Conservation (phyloP, 2,329 filamentous ascomycete species). For the Daldinia sp. region DNA sequence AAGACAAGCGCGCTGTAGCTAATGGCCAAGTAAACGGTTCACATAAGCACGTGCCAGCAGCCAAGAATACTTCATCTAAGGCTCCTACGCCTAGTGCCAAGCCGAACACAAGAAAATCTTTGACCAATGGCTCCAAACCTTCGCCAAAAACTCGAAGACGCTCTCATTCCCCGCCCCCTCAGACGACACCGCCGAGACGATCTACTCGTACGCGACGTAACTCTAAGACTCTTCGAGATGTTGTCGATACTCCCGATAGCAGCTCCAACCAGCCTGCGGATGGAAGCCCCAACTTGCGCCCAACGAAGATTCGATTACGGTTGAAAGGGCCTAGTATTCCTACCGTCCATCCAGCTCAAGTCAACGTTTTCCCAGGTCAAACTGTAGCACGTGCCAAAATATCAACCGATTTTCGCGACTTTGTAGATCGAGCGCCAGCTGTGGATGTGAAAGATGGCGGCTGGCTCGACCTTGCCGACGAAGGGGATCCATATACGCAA, state of each 20-base stretch:
- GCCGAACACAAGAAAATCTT: constrained; percentile 44
- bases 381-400: constrained; percentile 60
- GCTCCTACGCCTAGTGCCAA: constrained; percentile 43
- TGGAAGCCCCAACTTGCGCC: constrained; percentile 46
- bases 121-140: constrained; percentile 41
- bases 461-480: constrained; percentile 64
- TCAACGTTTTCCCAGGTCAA: constrained; percentile 58
- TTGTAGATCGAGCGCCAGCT: constrained; percentile 62
- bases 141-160: constrained; percentile 53
- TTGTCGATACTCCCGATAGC: constrained; percentile 46
- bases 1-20: constrained; percentile 48
- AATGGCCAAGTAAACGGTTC: constrained; percentile 50
- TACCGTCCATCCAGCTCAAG: constrained; percentile 69
- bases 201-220: constrained; percentile 60
- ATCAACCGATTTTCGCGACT: constrained; percentile 68
- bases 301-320: constrained; percentile 62
- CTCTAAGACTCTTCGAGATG: constrained; percentile 54
- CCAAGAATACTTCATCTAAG: constrained; percentile 49
- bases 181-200: constrained; percentile 53
- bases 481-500: constrained; percentile 68
- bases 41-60: constrained; percentile 50
- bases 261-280: constrained; percentile 32
- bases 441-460: constrained; percentile 71
- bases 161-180: constrained; percentile 57
- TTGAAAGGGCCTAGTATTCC: constrained; percentile 65